Base-by-base conservation (phyloP, 805 yeast genomes). In the Zygosaccharomyces lentus region DNA sequence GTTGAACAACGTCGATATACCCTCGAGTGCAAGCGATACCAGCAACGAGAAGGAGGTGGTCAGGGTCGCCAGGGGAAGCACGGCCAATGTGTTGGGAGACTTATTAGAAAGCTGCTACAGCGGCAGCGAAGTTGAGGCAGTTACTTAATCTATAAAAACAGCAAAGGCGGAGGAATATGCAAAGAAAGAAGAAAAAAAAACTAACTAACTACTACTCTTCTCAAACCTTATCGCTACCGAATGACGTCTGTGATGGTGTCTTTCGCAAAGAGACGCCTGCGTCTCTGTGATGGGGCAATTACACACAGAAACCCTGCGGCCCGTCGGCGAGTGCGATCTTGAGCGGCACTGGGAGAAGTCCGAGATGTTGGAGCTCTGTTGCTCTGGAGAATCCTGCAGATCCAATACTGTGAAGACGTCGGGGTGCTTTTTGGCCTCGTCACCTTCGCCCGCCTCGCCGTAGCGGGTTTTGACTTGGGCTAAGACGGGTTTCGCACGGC, bases 171-270 rank as follows among this genome's bases (percentile, higher is more conserved):
- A 37, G 6, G 10, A 23, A 37, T 9, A 21, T n/a, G 41, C 23
- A 10, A 26, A 35, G 3, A 21, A 10, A 23, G 13, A 26, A 13
- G 9, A 26, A 27, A 9, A 6, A 7, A 16, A 15, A 37, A 15
- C 3, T 4, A 15, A 16, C 41, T 38, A 38, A 27, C 16, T 6
- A 10, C 17, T 27, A 13, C 41, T 54, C 43, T 55, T 57, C 37
- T 54, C 41, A 39, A 59, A 59, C 42, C 54, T 55, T 29, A 59
- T 54, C 10, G 61, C 61, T 13, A 57, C 52, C 10, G 64, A 59
- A 32, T 55, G 53, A 29, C 64, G 54, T 47, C 64, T 51, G 37
- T 62, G 69, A 43, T 65, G 69, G 47, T 64, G 67, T 34, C 61
- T 57, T 17, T 47, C 43, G 46, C 67, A 63, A 3, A 57, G 53